Evolutionary conservation across 495 filamentous ascomycete species (phyloP).

Genomic region (Amorphotheca resinae): DNA sequence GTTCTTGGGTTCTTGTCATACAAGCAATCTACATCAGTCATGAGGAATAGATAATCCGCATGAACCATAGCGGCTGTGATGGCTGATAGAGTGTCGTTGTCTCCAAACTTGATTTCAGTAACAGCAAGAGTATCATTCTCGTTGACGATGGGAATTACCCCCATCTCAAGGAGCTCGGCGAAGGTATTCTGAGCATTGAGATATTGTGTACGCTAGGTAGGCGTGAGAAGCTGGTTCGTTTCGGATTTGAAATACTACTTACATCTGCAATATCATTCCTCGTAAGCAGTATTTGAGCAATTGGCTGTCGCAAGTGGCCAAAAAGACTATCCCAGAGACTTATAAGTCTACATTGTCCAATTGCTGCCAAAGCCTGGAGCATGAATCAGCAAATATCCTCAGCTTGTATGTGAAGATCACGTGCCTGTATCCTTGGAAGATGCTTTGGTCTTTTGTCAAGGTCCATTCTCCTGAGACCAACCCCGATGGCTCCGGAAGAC

Average conservation of each 20-base stretch:
- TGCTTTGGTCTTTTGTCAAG: slow-evolving; percentile 80
- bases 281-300: slow-evolving; percentile 91
- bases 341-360: slow-evolving; percentile 93
- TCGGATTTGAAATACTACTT: slow-evolving; percentile 21
- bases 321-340: slow-evolving; percentile 92
- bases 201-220: slow-evolving; percentile 70
- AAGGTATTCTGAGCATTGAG: slow-evolving; percentile 94
- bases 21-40: slow-evolving; percentile 97
- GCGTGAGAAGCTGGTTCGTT: background rate
- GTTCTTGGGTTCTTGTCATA: slow-evolving; percentile 90
- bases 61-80: slow-evolving; percentile 97
- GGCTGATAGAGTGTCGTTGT: slow-evolving; percentile 94
- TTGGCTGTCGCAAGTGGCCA: slow-evolving; percentile 70
- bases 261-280: slow-evolving; percentile 94
- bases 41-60: slow-evolving; percentile 92
- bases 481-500: slow-evolving; percentile 91
- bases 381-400: background rate
- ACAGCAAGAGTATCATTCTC: slow-evolving; percentile 97
- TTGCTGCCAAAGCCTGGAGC: slow-evolving; percentile 73
- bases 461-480: slow-evolving; percentile 81
- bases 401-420: slow-evolving; percentile 3
- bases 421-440: slow-evolving; percentile 69
- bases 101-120: slow-evolving; percentile 97
- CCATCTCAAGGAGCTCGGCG: slow-evolving; percentile 80
- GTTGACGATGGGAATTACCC: slow-evolving; percentile 95